Evolutionary conservation across 2,329 filamentous ascomycete species (phyloP).

Genomic region (Aspergillus awamori): DNA sequence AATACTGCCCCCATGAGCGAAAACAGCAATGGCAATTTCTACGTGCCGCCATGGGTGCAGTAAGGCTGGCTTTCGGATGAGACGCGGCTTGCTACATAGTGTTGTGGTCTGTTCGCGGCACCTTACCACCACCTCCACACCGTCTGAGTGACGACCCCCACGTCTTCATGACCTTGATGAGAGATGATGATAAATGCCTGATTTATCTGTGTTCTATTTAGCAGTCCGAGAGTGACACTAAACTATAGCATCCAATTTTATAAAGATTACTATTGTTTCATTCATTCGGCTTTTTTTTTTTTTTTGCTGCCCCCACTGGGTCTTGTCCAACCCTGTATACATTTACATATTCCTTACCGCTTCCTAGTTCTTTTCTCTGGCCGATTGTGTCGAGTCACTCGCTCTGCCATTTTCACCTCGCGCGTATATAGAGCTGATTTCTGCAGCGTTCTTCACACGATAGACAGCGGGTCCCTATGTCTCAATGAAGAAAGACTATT

Average conservation of each 20-base stretch:
- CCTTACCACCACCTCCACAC: slow-evolving; percentile 45
- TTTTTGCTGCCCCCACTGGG: not conserved
- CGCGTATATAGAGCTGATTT: not conserved
- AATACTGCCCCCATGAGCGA: slow-evolving; percentile 35
- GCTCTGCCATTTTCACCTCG: not conserved
- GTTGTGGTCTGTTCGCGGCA: slow-evolving; percentile 32
- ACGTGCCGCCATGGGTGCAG: slow-evolving; percentile 37
- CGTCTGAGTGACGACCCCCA: slow-evolving; percentile 32
- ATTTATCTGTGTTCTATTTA: slow-evolving; percentile 38
- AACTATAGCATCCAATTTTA: slow-evolving; percentile 38
- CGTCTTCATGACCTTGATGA: slow-evolving; percentile 48
- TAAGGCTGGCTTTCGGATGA: slow-evolving; percentile 15
- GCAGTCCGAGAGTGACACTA: slow-evolving; percentile 34
- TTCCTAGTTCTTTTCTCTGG: no score
- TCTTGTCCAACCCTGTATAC: not conserved
- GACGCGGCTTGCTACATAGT: slow-evolving; percentile 22
- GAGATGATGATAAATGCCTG: slow-evolving; percentile 49
- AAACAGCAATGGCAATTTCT: slow-evolving; percentile 25
- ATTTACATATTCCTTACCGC: not conserved
- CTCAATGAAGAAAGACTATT: not conserved
- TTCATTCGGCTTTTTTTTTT: slow-evolving; percentile 9
- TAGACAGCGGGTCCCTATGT: not conserved
- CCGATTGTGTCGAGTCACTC: not conserved
- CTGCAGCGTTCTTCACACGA: not conserved
- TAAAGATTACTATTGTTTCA: slow-evolving; percentile 16